Evolutionary conservation across 2,329 filamentous ascomycete genomes (phyloP), one percentile per base, ranked within the genome.

Genomic region (Amylocarpus encephaloides): DNA sequence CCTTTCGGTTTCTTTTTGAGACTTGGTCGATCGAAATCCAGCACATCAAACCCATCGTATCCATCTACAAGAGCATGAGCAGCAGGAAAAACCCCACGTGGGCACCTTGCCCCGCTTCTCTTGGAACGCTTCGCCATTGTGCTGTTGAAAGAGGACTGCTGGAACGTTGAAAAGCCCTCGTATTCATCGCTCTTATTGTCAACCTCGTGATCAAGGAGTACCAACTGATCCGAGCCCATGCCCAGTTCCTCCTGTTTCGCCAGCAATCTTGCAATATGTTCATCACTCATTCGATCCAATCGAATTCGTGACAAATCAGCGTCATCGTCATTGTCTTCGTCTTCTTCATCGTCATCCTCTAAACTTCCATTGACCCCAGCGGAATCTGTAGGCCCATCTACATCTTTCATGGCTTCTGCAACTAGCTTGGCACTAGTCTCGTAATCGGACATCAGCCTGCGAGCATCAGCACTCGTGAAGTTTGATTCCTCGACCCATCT

Each of bases 21-120:
- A 47, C 82, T 88, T 1, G 83, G 82, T 22, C 83, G 76, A 13
- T 86, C 78, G 69, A 86, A 88, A 62, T 95, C 88, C 84, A 93
- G 92, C 40, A 94, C 73, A 62, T 95, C 89, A 56, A 95, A 84
- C 7, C 82, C 86, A 53, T 85, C 81, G 53, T 66, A 67, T 32
- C 60, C 62, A 74, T 49, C 79, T 2, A 77, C 79, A 59, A 83
- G 73, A 13, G 74, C 70, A 41, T 71, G 72, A 5, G 79, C 80
- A 34, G 73, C 72, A 13, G 77, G 75, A 59, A 80, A 82, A 34
- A 60, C 64, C 18, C 67, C 66, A 38, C 57, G 58, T 44, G 59
- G 55, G 34, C 60, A 62, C 26, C 54, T 56, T 40, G 56, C 50
- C 54, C 63, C 48, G 45, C 56, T 53, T 48, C 55, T 50, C 41